Base-by-base conservation (phyloP, 441 rosid genomes). In the Omphalea diandra region DNA sequence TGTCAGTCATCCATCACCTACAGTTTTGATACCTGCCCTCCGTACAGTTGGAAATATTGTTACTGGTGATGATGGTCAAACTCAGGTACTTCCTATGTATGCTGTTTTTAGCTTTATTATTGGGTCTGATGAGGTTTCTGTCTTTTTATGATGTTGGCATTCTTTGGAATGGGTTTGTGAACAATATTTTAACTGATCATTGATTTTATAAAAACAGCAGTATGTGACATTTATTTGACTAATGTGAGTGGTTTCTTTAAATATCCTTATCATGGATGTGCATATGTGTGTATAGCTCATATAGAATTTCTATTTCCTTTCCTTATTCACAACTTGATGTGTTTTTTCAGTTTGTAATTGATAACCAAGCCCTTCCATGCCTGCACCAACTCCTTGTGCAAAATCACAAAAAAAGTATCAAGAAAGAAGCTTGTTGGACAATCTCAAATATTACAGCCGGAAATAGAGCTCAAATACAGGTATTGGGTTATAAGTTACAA, bases 391-490 rank as follows among this genome's bases (percentile, higher is more conserved):
- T 90, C 36, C 78, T 90, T 68, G 78, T 78, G n/a, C 82, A 82
- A 61, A 87, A 80, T 74, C 76, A 79, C 69, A 86, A 88, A 82
- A 90, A 87, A 76, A 87, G 93, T 80, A 52, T 52, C 29, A 52
- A 52, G 56, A 52, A 52, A 52, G 56, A 52, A 52, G 56, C 56
- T 52, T 52, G 56, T 9, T 52, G 56, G 56, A 52, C 56, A 20
- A 52, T 52, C 56, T 52, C 56, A 22, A 52, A 52, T 52, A 24
- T 52, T 52, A 52, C 56, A 22, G 56, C 56, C 24, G 56, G 56
- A 52, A 52, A 52, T 52, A 83, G 59, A 83, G 83, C 84, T 38
- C 96, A 90, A 72, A 88, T 90, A 75, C 87, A 86, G 88, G 96
- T 87, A 32, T n/a, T 18, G 12, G 50, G 7, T 46, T 46, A 5